These are phyloP conservation scores for Aspergillus cristatus DNA, from an alignment of 495 filamentous ascomycete species.

Conservation along the genomic window DNA sequence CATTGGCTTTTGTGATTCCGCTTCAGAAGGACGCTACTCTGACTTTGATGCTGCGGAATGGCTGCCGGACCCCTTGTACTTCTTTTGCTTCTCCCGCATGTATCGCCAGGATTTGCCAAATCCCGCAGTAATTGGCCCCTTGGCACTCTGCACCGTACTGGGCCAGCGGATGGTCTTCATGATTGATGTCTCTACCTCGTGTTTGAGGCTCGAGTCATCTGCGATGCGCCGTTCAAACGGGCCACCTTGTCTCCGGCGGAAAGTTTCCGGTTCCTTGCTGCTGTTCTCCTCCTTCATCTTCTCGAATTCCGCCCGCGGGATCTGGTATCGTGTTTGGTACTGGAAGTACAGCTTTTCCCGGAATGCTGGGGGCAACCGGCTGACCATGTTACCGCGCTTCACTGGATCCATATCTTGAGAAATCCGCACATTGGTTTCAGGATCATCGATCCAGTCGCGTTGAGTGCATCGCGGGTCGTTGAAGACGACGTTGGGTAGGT, in stretches of 20 bases:
- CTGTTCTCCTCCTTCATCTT: constrained; percentile 68
- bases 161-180: constrained; percentile 86
- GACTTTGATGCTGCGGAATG: constrained; percentile 10
- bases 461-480: constrained; percentile 55
- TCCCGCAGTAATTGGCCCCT: constrained; percentile 71
- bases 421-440: constrained; percentile 49
- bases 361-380: constrained; percentile 81
- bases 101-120: constrained; percentile 61
- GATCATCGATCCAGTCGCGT: constrained; percentile 57
- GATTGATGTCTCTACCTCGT: constrained; percentile 63
- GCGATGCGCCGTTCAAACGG: constrained; percentile 81
- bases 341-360: constrained; percentile 84
- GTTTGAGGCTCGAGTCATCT: constrained; percentile 52
- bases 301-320: constrained; percentile 74
- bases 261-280: constrained; percentile 54
- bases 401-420: constrained; percentile 85
- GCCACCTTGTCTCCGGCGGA: constrained; percentile 68
- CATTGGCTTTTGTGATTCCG: too few species aligned
- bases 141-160: constrained; percentile 72
- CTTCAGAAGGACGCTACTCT: too few species aligned
- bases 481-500: constrained; percentile 80
- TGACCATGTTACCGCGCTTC: constrained; percentile 90
- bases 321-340: constrained; percentile 81
- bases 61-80: constrained; percentile 37
- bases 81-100: constrained; percentile 71